These are phyloP conservation scores for Geum urbanum DNA, from an alignment of 306 rosid genomes.

Conservation along the genomic window DNA sequence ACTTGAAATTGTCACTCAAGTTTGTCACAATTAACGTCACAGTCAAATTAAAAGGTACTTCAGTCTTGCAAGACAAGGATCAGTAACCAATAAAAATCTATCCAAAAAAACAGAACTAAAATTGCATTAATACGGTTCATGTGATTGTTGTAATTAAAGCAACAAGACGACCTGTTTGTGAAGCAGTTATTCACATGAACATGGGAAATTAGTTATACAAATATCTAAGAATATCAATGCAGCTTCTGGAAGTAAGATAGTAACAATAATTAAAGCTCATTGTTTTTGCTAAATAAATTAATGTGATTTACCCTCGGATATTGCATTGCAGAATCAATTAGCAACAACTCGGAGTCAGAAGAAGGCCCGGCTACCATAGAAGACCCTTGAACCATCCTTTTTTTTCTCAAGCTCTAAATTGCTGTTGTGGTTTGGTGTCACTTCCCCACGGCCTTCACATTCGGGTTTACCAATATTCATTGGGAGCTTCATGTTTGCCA, in stretches of 20 bases:
- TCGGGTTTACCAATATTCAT: slow-evolving; percentile 66
- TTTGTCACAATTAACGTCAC: too few relatives aligned
- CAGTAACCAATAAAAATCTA: background rate
- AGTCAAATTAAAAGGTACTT: too few relatives aligned
- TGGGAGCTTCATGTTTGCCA: slow-evolving; percentile 87
- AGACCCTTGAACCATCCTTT: slow-evolving; percentile 77
- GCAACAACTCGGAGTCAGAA: slow-evolving; percentile 35
- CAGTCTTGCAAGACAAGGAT: background rate
- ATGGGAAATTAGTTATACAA: background rate
- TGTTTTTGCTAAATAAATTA: background rate
- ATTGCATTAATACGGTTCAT: background rate
- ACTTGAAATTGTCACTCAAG: too few relatives aligned
- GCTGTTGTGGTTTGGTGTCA: slow-evolving; percentile 42
- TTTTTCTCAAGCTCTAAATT: slow-evolving; percentile 49
- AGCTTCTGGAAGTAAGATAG: background rate
- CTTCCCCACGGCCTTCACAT: slow-evolving; percentile 39
- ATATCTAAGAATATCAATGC: background rate
- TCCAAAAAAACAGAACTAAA: background rate
- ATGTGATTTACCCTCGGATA: background rate
- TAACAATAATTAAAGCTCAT: background rate
- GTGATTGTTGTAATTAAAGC: background rate
- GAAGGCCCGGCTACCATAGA: slow-evolving; percentile 84
- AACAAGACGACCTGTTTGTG: background rate
- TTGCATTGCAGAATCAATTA: slow-evolving; percentile 23
- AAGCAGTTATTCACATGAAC: background rate